phyloP scores from a whole-genome alignment of 2,329 filamentous ascomycete genomes.

The Colletotrichum higginsianum region DNA sequence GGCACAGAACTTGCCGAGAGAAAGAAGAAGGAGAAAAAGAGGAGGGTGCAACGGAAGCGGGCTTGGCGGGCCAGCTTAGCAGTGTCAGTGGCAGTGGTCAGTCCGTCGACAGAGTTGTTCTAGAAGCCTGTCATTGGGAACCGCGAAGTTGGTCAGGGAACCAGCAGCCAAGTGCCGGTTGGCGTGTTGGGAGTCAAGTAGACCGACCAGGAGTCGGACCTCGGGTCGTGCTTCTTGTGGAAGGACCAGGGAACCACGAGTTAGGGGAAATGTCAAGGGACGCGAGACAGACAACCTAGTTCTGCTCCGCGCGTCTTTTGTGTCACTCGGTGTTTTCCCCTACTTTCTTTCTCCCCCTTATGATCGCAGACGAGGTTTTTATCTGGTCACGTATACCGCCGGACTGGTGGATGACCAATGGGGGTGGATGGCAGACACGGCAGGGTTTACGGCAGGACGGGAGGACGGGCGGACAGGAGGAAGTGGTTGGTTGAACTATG shows the following conservation, averaged over 20 bases:
- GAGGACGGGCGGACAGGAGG: neutral
- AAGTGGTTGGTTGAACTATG: neutral
- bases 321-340: neutral
- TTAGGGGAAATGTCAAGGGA: no score
- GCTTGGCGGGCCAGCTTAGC: slow-evolving; percentile 15
- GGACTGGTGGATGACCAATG: neutral
- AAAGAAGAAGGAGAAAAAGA: neutral
- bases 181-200: no score
- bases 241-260: no score
- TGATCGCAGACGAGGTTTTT: neutral
- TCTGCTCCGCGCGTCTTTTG: neutral
- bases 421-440: neutral
- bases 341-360: no score
- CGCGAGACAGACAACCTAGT: no score
- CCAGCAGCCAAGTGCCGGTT: neutral
- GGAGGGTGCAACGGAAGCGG: neutral
- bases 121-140: slow-evolving; percentile 18
- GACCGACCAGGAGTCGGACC: no score
- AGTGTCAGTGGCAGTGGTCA: neutral
- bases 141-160: neutral
- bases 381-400: neutral
- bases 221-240: neutral
- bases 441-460: neutral
- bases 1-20: neutral
- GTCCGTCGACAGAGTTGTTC: slow-evolving; percentile 21